A percentile compares a stretch with the other conserved stretches of the same genome.
These are phyloP conservation scores for Trametes versicolor DNA, from an alignment of 1,284 basidiomycete genomes.

Conservation along the genomic window DNA sequence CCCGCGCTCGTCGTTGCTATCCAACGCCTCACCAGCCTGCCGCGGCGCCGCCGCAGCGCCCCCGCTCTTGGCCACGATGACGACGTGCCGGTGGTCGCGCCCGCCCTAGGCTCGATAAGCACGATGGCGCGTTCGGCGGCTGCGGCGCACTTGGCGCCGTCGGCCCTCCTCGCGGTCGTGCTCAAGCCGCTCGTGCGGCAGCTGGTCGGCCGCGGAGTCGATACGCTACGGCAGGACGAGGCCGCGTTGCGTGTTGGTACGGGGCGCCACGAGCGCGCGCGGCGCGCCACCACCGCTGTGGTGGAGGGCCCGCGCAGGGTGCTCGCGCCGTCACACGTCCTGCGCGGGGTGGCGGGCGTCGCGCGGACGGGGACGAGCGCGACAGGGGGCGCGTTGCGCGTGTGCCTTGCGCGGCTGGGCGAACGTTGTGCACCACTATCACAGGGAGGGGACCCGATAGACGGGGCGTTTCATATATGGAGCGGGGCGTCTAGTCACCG, in stretches of 20 bases:
- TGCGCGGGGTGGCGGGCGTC: conserved; percentile 44
- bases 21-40: conserved; percentile 27
- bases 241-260: conserved; percentile 32
- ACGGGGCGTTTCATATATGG: conserved; percentile 21
- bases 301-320: conserved; percentile 32
- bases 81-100: neutral
- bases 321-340: conserved; percentile 50
- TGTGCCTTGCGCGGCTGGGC: conserved; percentile 44
- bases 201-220: conserved; percentile 38
- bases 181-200: conserved; percentile 41
- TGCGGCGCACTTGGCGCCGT: conserved; percentile 52
- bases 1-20: conserved; percentile 38
- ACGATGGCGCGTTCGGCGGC: conserved; percentile 39
- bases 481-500: too few relatives aligned
- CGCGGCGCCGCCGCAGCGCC: conserved; percentile 5
- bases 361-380: conserved; percentile 19
- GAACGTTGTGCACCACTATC: conserved; percentile 19
- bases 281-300: conserved; percentile 10
- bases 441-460: conserved; percentile 4
- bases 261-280: conserved; percentile 26
- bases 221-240: conserved; percentile 39
- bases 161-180: conserved; percentile 54
- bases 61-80: neutral
- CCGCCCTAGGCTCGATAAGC: neutral
- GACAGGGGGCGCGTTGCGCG: conserved; percentile 37